Evolutionary conservation across 306 rosid species (phyloP).

Genomic region (Luffa acutangula): DNA sequence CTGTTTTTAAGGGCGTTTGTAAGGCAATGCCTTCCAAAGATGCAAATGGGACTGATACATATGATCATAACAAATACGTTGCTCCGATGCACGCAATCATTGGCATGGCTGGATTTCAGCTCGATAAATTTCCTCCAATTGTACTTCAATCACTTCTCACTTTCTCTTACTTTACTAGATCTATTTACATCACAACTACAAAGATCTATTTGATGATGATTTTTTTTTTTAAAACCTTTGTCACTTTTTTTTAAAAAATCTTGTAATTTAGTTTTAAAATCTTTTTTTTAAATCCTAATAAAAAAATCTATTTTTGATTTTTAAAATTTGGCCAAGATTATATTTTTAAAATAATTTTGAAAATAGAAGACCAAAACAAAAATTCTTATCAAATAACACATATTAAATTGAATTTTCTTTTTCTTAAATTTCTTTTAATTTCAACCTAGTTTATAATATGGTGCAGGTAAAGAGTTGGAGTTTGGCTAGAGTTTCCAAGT

Average conservation of each 20-base stretch:
- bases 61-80: conserved; percentile 47
- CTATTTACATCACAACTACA: too few species aligned
- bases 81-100: conserved; percentile 79
- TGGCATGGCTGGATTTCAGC: conserved; percentile 80
- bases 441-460: background rate
- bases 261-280: too few species aligned
- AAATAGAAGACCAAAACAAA: too few species aligned
- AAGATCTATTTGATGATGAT: too few species aligned
- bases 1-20: conserved; percentile 31
- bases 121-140: conserved; percentile 28
- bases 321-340: too few species aligned
- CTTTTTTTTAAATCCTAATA: too few species aligned
- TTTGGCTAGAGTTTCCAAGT: conserved; percentile 39
- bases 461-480: conserved; percentile 38
- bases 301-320: too few species aligned
- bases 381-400: too few species aligned
- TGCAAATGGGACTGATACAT: conserved; percentile 49
- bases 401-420: too few species aligned
- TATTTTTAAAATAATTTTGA: too few species aligned
- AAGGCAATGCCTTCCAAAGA: conserved; percentile 53
- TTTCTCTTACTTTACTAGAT: background rate
- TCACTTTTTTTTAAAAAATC: too few species aligned
- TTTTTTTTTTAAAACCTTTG: too few species aligned
- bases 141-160: background rate
- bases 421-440: background rate